phyloP scores from a whole-genome alignment of 345 rosid genomes.

The Eutrema heterophyllum region DNA sequence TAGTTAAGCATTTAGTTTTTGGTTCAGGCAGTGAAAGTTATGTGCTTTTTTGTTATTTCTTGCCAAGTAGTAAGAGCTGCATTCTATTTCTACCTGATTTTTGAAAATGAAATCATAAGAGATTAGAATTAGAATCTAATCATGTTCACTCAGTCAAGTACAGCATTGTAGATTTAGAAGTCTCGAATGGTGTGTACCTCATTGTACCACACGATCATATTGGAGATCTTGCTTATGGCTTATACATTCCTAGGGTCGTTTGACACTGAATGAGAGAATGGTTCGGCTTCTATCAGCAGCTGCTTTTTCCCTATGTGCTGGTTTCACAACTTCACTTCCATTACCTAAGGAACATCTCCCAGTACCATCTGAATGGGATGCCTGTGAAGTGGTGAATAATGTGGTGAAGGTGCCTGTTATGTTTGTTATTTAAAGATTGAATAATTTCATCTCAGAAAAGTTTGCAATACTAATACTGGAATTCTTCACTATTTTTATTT shows the following conservation, averaged over 20 bases:
- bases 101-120: slow-evolving; percentile 11
- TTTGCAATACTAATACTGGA: slow-evolving; percentile 1
- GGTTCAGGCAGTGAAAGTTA: slow-evolving; percentile 4
- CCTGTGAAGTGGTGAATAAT: slow-evolving; percentile 41
- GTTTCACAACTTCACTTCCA: slow-evolving; percentile 46
- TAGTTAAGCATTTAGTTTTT: background rate
- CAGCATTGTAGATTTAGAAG: background rate
- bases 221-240: slow-evolving; percentile 6
- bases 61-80: slow-evolving; percentile 9
- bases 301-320: slow-evolving; percentile 70
- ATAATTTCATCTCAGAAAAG: slow-evolving; percentile 8
- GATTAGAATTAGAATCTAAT: background rate
- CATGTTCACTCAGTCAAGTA: slow-evolving; percentile 1
- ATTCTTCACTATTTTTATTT: background rate
- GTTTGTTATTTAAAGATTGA: background rate
- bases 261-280: slow-evolving; percentile 43
- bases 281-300: slow-evolving; percentile 73
- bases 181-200: slow-evolving; percentile 1
- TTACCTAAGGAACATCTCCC: slow-evolving; percentile 35
- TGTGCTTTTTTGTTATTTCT: background rate
- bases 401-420: slow-evolving; percentile 43
- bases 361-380: slow-evolving; percentile 32
- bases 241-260: slow-evolving; percentile 47
- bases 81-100: slow-evolving; percentile 12
- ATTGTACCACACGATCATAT: background rate